Percentiles rank a stretch among this genome's conserved stretches.
Conservation (phyloP, 2,329 filamentous ascomycete genomes). For the Exophiala sideris region DNA sequence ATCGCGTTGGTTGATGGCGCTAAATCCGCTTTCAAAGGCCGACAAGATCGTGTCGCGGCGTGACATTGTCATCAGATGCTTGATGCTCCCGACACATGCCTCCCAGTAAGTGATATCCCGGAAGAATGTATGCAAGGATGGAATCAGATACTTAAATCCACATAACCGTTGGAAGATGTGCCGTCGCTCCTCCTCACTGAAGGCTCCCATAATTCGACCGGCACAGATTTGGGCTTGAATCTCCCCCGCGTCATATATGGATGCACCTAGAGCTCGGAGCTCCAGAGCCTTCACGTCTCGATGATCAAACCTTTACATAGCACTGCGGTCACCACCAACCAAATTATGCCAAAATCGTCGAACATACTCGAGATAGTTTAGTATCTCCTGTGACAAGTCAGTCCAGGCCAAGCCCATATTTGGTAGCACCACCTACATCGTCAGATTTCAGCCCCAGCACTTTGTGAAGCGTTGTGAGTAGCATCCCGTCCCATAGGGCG, state of each 20-base stretch:
- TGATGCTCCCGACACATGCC: slow-evolving; percentile 30
- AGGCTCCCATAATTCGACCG: slow-evolving; percentile 34
- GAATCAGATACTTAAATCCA: slow-evolving; percentile 31
- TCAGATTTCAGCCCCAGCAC: slow-evolving; percentile 33
- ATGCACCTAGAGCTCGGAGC: slow-evolving; percentile 33
- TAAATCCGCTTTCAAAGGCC: slow-evolving; percentile 1
- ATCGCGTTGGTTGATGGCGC: slow-evolving; percentile 1
- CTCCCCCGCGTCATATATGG: slow-evolving; percentile 26
- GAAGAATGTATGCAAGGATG: slow-evolving; percentile 39
- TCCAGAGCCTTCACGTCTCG: slow-evolving; percentile 35
- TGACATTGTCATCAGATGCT: slow-evolving; percentile 17
- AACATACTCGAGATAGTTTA: slow-evolving; percentile 34
- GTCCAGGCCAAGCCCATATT: background rate
- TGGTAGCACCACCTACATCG: slow-evolving; percentile 31
- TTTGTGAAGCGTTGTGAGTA: slow-evolving; percentile 30
- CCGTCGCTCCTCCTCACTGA: slow-evolving; percentile 30
- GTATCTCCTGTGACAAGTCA: slow-evolving; percentile 30
- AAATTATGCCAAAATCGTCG: slow-evolving; percentile 34
- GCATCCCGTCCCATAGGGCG: slow-evolving; percentile 33
- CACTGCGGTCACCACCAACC: slow-evolving; percentile 29
- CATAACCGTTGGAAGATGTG: background rate
- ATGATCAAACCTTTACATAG: slow-evolving; percentile 31
- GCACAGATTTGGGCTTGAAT: slow-evolving; percentile 31
- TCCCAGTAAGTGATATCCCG: slow-evolving; percentile 36
- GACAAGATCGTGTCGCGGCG: slow-evolving; percentile 4